These are phyloP conservation scores for Vaccinium darrowii DNA, from an alignment of 148 eudicot genomes.

Conservation along the genomic window DNA sequence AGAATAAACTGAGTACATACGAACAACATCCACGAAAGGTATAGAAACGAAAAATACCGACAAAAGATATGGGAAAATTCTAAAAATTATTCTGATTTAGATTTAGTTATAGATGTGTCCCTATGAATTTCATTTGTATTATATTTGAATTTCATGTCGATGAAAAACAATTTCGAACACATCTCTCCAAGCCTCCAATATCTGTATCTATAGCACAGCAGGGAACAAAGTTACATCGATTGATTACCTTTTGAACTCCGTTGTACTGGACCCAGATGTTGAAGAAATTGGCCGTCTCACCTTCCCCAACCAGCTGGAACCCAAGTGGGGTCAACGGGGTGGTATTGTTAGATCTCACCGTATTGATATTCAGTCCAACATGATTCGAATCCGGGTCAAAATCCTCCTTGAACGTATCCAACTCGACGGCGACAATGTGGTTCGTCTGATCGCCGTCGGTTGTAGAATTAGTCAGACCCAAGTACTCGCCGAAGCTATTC, in stretches of 20 bases:
- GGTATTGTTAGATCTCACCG: conserved; percentile 41
- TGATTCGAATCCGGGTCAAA: conserved; percentile 78
- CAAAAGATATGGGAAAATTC: too few species aligned
- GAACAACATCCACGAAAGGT: too few species aligned
- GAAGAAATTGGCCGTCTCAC: conserved; percentile 32
- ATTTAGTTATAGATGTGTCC: too few species aligned
- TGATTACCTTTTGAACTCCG: conserved; percentile 38
- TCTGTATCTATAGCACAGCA: too few species aligned
- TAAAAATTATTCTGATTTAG: too few species aligned
- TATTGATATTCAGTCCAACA: conserved; percentile 56
- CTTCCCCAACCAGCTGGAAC: conserved; percentile 39
- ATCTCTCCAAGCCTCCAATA: too few species aligned
- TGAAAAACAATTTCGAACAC: too few species aligned
- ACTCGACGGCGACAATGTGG: conserved; percentile 62
- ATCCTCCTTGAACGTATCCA: conserved; percentile 56
- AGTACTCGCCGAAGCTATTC: conserved; percentile 48
- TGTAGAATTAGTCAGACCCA: conserved; percentile 65
- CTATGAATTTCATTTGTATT: too few species aligned
- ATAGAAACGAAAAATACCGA: too few species aligned
- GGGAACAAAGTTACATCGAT: not conserved
- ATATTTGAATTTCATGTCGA: too few species aligned
- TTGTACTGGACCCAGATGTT: conserved; percentile 76
- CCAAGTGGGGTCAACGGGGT: conserved; percentile 28
- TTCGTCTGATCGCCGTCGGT: conserved; percentile 42
- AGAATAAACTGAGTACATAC: too few species aligned